These are phyloP conservation scores for Kodamaea ohmeri DNA, from an alignment of 1,139 yeast species.

Conservation along the genomic window DNA sequence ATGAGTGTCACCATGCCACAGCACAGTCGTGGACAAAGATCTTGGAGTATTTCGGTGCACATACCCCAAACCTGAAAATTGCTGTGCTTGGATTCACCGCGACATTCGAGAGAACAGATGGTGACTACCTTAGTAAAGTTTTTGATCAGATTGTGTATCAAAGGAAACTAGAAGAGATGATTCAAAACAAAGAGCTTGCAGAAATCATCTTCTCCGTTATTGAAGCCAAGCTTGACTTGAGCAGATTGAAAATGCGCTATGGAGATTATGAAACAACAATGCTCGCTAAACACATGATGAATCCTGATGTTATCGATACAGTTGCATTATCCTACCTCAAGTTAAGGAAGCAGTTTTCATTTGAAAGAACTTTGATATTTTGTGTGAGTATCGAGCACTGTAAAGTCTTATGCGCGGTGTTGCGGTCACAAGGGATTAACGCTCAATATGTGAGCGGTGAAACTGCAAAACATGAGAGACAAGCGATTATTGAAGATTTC, in stretches of 20 bases:
- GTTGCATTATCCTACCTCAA: conserved; percentile 59
- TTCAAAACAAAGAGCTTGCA: conserved; percentile 64
- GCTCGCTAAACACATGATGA: conserved; percentile 57
- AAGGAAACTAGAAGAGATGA: conserved; percentile 64
- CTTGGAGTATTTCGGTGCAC: conserved; percentile 57
- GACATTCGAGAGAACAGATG: conserved; percentile 69
- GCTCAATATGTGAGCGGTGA: conserved; percentile 75
- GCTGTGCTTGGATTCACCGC: conserved; percentile 86
- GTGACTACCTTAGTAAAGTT: conserved; percentile 51
- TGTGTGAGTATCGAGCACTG: conserved; percentile 77
- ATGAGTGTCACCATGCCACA: conserved; percentile 93
- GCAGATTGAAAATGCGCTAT: conserved; percentile 26
- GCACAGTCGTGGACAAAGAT: conserved; percentile 65
- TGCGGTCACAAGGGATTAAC: conserved; percentile 59
- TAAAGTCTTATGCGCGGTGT: conserved; percentile 48
- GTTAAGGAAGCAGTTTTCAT: conserved; percentile 31
- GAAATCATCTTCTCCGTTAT: conserved; percentile 68
- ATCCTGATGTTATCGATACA: conserved; percentile 49
- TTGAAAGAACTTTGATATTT: conserved; percentile 70
- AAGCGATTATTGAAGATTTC: conserved; percentile 54
- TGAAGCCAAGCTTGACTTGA: conserved; percentile 38
- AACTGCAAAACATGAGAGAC: conserved; percentile 55
- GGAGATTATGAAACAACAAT: conserved; percentile 57
- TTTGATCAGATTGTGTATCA: conserved; percentile 79
- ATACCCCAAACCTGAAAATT: conserved; percentile 37